A percentile compares a stretch with the other conserved stretches of the same genome.
Evolutionary conservation across 352 stramenopile genomes (phyloP).

Genomic region (Phytophthora sojae): DNA sequence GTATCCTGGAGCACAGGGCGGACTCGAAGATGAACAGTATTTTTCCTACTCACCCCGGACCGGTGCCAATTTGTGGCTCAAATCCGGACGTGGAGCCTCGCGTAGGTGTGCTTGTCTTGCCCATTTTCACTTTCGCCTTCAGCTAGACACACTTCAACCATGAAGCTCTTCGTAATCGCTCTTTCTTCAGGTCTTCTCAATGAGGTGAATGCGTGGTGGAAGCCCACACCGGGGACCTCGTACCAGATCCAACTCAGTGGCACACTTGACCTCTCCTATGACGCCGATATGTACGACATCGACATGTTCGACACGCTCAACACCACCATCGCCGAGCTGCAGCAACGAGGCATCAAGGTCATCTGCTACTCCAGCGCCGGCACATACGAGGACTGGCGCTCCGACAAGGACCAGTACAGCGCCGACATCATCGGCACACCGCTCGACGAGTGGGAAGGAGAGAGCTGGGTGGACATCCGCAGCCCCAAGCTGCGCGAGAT

Average conservation of each 20-base stretch:
- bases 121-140: neutral
- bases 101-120: neutral
- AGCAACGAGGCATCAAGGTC: constrained; percentile 43
- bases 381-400: constrained; percentile 59
- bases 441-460: constrained; percentile 44
- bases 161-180: too few relatives aligned
- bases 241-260: constrained; percentile 53
- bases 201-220: constrained; percentile 33
- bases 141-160: too few relatives aligned
- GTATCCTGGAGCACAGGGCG: neutral
- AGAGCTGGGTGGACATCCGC: constrained; percentile 53
- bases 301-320: constrained; percentile 51
- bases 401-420: constrained; percentile 49
- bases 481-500: constrained; percentile 44
- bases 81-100: neutral
- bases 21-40: constrained; percentile 20
- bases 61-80: constrained; percentile 2
- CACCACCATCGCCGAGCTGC: constrained; percentile 35
- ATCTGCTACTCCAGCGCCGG: constrained; percentile 72
- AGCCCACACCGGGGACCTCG: constrained; percentile 45
- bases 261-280: constrained; percentile 37
- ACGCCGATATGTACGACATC: constrained; percentile 48
- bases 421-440: constrained; percentile 41
- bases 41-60: constrained; percentile 1
- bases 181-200: neutral